phyloP scores from a whole-genome alignment of 805 yeast species.

The Metschnikowia baotianmanensis region DNA sequence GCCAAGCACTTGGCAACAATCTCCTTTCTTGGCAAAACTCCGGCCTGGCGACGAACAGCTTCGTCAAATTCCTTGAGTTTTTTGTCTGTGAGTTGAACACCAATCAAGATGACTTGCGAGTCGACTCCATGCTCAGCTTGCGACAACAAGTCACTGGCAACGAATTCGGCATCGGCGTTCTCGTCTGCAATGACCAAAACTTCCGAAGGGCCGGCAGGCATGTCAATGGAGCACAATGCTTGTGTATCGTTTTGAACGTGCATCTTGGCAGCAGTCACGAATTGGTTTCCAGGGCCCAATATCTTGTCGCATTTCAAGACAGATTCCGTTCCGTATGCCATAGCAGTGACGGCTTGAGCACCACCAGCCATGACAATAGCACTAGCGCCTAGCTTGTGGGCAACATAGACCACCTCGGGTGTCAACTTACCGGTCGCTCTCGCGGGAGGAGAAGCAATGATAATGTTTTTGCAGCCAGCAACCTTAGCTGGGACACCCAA shows the following conservation, averaged over 20 bases:
- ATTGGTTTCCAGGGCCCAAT: constrained; percentile 98
- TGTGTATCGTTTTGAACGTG: constrained; percentile 91
- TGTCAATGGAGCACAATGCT: constrained; percentile 93
- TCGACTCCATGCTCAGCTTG: constrained; percentile 99
- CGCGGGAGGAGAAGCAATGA: constrained; percentile 91
- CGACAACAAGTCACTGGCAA: constrained; percentile 92
- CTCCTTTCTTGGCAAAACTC: constrained; percentile 82
- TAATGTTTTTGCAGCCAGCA: constrained; percentile 92
- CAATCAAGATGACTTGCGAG: constrained; percentile 91
- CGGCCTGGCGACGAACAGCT: constrained; percentile 83
- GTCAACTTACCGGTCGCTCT: constrained; percentile 88
- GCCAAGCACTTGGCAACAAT: constrained; percentile 90
- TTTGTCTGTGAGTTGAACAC: constrained; percentile 62
- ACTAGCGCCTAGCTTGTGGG: constrained; percentile 90
- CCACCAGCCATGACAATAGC: constrained; percentile 96
- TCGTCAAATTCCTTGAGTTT: constrained; percentile 70
- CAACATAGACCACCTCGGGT: constrained; percentile 97
- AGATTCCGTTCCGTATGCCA: constrained; percentile 96
- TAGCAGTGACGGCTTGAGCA: constrained; percentile 97
- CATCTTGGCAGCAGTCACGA: constrained; percentile 99
- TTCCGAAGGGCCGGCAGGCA: constrained; percentile 99
- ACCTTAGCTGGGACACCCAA: constrained; percentile 97
- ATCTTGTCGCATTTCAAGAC: constrained; percentile 95
- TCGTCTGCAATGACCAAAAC: constrained; percentile 93
- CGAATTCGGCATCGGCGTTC: constrained; percentile 88